These are phyloP conservation scores for Achaetomium macrosporum DNA, from an alignment of 2,329 filamentous ascomycete genomes.

Conservation along the genomic window DNA sequence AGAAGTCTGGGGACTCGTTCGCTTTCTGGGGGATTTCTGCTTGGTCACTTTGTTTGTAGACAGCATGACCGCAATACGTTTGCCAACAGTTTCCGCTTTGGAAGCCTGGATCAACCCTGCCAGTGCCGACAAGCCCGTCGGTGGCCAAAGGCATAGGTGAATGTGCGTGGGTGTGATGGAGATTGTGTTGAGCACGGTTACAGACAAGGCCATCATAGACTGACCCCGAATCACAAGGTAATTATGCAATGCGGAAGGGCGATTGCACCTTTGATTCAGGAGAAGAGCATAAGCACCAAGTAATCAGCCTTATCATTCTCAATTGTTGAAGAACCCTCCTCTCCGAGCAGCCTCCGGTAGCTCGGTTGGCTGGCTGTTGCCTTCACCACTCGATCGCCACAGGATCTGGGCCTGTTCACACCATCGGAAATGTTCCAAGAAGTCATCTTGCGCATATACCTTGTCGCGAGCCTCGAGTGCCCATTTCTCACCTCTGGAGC, in stretches of 20 bases:
- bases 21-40: too few relatives aligned
- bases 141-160: not conserved
- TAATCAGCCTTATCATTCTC: conserved; percentile 2
- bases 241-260: conserved; percentile 1
- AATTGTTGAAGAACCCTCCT: conserved; percentile 3
- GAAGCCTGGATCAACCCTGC: too few relatives aligned
- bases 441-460: conserved; percentile 28
- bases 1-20: too few relatives aligned
- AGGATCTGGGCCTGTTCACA: conserved; percentile 31
- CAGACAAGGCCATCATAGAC: not conserved
- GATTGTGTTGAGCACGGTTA: not conserved
- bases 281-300: not conserved
- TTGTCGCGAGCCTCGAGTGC: conserved; percentile 22
- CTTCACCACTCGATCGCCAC: conserved; percentile 25
- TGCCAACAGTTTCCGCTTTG: too few relatives aligned
- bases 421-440: conserved; percentile 32
- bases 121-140: not conserved
- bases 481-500: not conserved
- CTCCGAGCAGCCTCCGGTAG: conserved; percentile 13
- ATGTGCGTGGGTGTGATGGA: not conserved
- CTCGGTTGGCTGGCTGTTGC: conserved; percentile 20
- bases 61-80: too few relatives aligned
- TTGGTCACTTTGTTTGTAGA: too few relatives aligned
- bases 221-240: not conserved
- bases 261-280: not conserved